Evolutionary conservation across 2,329 filamentous ascomycete species (phyloP).

Genomic region (Ophiostoma quercus): DNA sequence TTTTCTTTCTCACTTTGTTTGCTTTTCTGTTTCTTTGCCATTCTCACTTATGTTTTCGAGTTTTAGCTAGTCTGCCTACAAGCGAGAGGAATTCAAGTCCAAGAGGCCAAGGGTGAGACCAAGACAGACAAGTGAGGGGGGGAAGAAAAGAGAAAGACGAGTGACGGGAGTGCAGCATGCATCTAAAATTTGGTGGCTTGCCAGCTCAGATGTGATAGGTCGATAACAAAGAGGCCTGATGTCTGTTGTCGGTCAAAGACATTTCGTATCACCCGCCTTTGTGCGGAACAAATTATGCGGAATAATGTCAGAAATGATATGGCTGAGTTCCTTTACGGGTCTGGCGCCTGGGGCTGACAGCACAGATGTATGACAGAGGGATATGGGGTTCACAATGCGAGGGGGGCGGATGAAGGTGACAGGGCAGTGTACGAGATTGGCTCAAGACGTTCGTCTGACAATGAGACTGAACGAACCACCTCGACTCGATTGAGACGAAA

Average conservation of each 20-base stretch:
- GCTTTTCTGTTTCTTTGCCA: not conserved
- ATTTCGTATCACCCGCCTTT: not conserved
- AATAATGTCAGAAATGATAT: not conserved
- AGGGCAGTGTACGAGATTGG: no score
- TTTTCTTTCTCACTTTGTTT: no score
- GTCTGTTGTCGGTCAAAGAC: not conserved
- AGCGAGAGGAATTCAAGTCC: not conserved
- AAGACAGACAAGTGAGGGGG: conserved; percentile 2
- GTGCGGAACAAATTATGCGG: not conserved
- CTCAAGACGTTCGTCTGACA: no score
- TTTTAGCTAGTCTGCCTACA: not conserved
- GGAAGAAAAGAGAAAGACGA: not conserved
- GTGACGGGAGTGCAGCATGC: not conserved
- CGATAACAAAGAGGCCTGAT: not conserved
- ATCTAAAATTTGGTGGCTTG: not conserved
- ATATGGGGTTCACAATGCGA: not conserved
- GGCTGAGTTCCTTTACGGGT: not conserved
- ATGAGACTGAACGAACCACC: no score
- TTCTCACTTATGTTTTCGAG: not conserved
- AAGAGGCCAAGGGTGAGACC: not conserved
- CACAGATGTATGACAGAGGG: not conserved
- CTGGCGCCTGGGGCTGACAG: not conserved
- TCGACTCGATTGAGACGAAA: no score
- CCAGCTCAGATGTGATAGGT: not conserved
- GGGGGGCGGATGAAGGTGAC: no score